Percentiles rank a stretch among this genome's conserved stretches.
phyloP scores from a whole-genome alignment of 192 early-diverging fungal genomes.

The Backusella luteola region DNA sequence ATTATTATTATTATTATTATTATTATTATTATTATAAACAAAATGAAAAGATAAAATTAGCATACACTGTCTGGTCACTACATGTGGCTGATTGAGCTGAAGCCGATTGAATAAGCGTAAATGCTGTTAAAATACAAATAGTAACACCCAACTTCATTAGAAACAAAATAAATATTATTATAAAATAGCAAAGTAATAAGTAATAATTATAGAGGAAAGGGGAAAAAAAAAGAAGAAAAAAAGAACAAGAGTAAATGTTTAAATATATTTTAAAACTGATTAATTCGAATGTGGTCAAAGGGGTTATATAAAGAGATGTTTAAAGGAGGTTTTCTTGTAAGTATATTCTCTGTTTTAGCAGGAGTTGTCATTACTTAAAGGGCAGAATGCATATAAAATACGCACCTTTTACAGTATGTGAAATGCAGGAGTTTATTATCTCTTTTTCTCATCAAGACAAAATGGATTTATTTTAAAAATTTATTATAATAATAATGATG shows the following conservation, averaged over 20 bases:
- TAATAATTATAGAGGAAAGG: not conserved
- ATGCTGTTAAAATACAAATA: not conserved
- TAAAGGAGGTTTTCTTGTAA: not conserved
- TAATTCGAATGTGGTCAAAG: not conserved
- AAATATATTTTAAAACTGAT: not conserved
- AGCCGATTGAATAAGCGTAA: not conserved
- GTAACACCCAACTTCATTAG: not conserved
- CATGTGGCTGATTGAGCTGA: conserved; percentile 17
- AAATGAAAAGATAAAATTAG: not conserved
- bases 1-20: not conserved
- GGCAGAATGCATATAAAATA: not conserved
- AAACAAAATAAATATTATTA: not conserved
- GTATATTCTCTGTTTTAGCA: not conserved
- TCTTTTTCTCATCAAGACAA: not conserved
- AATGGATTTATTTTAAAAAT: not conserved
- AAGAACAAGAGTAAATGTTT: not conserved
- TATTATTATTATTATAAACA: not conserved
- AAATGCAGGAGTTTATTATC: not conserved
- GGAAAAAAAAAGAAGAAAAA: not conserved
- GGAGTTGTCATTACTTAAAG: not conserved
- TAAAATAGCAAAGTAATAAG: not conserved
- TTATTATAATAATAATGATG: not conserved
- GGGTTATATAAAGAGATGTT: not conserved
- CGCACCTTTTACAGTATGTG: not conserved
- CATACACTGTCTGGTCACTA: conserved; percentile 26